Evolutionary conservation across 352 stramenopile species (phyloP).

Genomic region (Ophiocytium majus): DNA sequence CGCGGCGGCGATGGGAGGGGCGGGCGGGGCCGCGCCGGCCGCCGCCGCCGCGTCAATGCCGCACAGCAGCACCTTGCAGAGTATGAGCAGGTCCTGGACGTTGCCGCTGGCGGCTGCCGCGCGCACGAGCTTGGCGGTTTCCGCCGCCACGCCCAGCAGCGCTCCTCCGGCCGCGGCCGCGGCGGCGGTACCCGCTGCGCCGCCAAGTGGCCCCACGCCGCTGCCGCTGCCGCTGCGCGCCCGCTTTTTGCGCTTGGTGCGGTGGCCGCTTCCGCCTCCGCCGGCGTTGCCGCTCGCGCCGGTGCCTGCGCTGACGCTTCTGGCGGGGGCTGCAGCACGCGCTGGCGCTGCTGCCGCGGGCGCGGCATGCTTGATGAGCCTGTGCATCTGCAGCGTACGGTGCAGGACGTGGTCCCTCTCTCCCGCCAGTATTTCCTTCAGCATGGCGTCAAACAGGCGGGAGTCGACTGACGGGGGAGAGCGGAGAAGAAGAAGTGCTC

Average conservation of each 20-base stretch:
- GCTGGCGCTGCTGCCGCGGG: conserved; percentile 11
- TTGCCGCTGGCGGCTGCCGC: conserved; percentile 25
- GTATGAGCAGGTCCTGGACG: conserved; percentile 46
- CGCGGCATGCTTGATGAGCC: conserved; percentile 29
- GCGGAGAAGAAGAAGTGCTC: no score
- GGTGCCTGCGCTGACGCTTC: conserved; percentile 4
- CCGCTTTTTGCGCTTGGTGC: neutral
- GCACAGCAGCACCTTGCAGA: conserved; percentile 47
- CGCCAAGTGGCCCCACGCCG: conserved; percentile 21
- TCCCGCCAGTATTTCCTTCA: conserved; percentile 35
- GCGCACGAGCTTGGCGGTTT: conserved; percentile 28
- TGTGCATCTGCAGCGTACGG: conserved; percentile 39
- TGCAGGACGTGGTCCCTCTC: conserved; percentile 50
- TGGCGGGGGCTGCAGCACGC: neutral
- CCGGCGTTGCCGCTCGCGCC: neutral
- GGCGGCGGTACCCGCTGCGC: conserved; percentile 25
- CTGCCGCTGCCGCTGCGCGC: neutral
- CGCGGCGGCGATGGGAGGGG: no score
- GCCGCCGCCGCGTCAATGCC: conserved; percentile 35
- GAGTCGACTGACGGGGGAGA: conserved; percentile 16
- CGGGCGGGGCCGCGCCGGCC: neutral
- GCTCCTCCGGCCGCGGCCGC: neutral
- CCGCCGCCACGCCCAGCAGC: conserved; percentile 30
- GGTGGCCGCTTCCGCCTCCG: conserved; percentile 2
- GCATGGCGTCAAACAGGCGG: conserved; percentile 40